Conservation (phyloP, 257 asterid species). For the Nemophila menziesii region DNA sequence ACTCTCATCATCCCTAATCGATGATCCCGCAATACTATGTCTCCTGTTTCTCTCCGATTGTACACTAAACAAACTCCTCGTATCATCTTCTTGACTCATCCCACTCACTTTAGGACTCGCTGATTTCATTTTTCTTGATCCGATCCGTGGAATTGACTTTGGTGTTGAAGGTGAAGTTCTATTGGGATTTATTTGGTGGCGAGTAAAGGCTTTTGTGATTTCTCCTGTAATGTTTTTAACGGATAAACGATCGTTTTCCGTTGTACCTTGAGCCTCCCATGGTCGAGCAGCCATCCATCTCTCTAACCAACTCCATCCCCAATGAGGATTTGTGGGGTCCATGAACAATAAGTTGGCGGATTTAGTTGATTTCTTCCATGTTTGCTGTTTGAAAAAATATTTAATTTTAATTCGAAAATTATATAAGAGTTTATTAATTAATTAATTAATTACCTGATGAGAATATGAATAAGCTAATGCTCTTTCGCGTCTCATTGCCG, state of each 20-base stretch:
- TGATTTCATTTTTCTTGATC: conserved; percentile 42
- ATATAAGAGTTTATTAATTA: background rate
- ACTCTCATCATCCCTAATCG: conserved; percentile 82
- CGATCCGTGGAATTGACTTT: conserved; percentile 13
- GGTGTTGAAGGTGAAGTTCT: conserved; percentile 38
- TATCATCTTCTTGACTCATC: conserved; percentile 64
- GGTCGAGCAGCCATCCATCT: conserved; percentile 87
- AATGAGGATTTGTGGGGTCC: conserved; percentile 94
- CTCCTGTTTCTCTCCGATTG: conserved; percentile 61
- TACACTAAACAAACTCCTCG: conserved; percentile 47
- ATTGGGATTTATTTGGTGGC: conserved; percentile 60
- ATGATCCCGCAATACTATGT: conserved; percentile 75
- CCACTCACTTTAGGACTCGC: conserved; percentile 50
- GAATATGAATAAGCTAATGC: conserved; percentile 89
- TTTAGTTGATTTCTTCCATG: conserved; percentile 75
- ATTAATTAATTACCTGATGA: conserved; percentile 61
- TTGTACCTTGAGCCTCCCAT: conserved; percentile 30
- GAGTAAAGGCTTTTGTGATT: conserved; percentile 75
- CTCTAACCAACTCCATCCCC: conserved; percentile 99
- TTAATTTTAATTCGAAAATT: conserved; percentile 7
- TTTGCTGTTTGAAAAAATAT: conserved; percentile 76
- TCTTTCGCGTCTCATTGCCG: conserved; percentile 84
- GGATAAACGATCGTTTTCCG: conserved; percentile 35
- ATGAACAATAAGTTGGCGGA: conserved; percentile 59
- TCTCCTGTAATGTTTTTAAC: conserved; percentile 47